These are phyloP conservation scores for Trichoderma afroharzianum DNA, from an alignment of 2,329 filamentous ascomycete genomes.

Conservation along the genomic window DNA sequence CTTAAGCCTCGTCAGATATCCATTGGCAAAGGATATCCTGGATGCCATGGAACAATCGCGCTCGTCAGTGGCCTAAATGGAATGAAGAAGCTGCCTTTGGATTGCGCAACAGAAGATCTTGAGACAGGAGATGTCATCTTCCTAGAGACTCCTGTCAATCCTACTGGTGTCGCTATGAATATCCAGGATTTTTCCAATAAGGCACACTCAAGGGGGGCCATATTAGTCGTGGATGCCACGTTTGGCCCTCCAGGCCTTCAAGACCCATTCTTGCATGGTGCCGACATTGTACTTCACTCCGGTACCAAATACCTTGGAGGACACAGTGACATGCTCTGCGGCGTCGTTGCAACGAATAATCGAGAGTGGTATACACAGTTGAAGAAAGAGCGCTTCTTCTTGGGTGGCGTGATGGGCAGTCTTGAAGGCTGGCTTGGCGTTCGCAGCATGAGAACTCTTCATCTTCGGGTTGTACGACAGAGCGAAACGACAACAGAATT, in stretches of 20 bases:
- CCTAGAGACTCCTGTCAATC: constrained; percentile 91
- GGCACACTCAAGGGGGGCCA: constrained; percentile 69
- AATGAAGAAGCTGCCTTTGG: constrained; percentile 67
- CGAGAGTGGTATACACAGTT: constrained; percentile 56
- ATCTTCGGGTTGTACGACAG: constrained; percentile 76
- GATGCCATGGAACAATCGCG: constrained; percentile 79
- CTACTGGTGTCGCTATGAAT: constrained; percentile 74
- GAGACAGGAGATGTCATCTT: constrained; percentile 79
- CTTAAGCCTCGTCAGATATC: constrained; percentile 79
- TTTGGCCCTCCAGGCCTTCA: constrained; percentile 88
- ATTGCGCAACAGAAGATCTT: constrained; percentile 63
- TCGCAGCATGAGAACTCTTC: constrained; percentile 78
- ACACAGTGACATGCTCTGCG: constrained; percentile 89
- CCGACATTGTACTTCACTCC: constrained; percentile 85
- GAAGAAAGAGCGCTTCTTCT: constrained; percentile 63
- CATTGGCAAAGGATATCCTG: constrained; percentile 85
- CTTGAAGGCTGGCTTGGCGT: constrained; percentile 91
- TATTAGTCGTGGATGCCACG: constrained; percentile 81
- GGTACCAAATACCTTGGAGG: constrained; percentile 98
- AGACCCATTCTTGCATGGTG: constrained; percentile 77
- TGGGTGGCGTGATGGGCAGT: constrained; percentile 83
- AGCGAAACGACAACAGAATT: constrained; percentile 65
- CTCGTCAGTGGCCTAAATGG: constrained; percentile 73
- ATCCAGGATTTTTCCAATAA: constrained; percentile 67
- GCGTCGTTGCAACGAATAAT: constrained; percentile 68